Evolutionary conservation across 2,329 filamentous ascomycete species (phyloP).

Genomic region (Grosmannia clavigera): DNA sequence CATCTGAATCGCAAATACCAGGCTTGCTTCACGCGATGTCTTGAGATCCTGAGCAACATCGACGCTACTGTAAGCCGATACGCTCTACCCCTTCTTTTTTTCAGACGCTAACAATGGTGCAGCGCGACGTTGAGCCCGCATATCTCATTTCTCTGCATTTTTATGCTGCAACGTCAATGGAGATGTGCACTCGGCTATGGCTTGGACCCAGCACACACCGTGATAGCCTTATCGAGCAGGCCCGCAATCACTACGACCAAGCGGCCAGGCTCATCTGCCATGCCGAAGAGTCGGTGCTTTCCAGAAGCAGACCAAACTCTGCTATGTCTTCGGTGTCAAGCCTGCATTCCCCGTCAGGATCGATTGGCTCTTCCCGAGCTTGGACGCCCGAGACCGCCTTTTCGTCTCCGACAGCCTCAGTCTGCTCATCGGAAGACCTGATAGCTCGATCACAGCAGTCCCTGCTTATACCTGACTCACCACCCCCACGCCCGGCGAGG

Average conservation of each 20-base stretch:
- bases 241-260: conserved; percentile 36
- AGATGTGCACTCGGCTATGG: conserved; percentile 40
- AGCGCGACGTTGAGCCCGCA: conserved; percentile 32
- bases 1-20: conserved; percentile 38
- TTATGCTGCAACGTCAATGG: conserved; percentile 47
- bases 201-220: conserved; percentile 33
- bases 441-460: conserved; percentile 13
- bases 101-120: not conserved
- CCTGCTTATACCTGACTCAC: conserved; percentile 2
- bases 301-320: conserved; percentile 25
- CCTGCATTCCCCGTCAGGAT: conserved; percentile 33
- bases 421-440: conserved; percentile 25
- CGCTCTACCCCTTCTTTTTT: not conserved
- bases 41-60: conserved; percentile 37
- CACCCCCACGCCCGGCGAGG: conserved; percentile 13
- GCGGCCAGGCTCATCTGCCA: conserved; percentile 34
- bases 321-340: conserved; percentile 24
- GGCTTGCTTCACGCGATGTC: conserved; percentile 39
- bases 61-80: conserved; percentile 27
- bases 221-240: conserved; percentile 35
- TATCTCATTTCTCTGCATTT: conserved; percentile 49
- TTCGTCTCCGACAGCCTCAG: conserved; percentile 35
- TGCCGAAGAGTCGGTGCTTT: conserved; percentile 28
- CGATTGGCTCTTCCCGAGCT: conserved; percentile 27
- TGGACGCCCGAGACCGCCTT: conserved; percentile 29